These are phyloP conservation scores for Przewalskia tangutica DNA, from an alignment of 257 asterid genomes.

Conservation along the genomic window DNA sequence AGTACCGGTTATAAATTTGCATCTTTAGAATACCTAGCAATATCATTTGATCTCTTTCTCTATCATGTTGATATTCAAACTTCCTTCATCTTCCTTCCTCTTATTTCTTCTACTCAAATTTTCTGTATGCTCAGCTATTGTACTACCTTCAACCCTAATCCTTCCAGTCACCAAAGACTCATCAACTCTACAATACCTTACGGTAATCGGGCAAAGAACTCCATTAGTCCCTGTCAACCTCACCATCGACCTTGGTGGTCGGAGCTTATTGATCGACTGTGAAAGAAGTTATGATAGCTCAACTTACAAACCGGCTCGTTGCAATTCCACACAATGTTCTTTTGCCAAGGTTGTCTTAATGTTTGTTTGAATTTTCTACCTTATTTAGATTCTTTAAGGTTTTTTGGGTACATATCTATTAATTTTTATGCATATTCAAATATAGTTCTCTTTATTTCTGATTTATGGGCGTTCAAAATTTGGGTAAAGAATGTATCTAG, in stretches of 20 bases:
- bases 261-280: constrained; percentile 52
- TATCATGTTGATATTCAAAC: not conserved
- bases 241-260: constrained; percentile 64
- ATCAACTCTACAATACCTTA: constrained; percentile 46
- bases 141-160: constrained; percentile 18
- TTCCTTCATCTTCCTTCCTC: not conserved
- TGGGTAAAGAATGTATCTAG: no score
- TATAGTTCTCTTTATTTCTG: no score
- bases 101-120: not conserved
- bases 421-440: no score
- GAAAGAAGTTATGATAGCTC: constrained; percentile 23
- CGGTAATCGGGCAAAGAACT: constrained; percentile 39
- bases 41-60: not conserved
- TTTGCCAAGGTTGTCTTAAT: constrained; percentile 10
- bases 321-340: constrained; percentile 49
- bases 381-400: no score
- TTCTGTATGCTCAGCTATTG: not conserved
- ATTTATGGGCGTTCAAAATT: no score
- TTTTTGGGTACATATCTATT: no score
- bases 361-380: no score
- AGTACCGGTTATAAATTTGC: not conserved
- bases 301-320: constrained; percentile 25
- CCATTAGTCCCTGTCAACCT: constrained; percentile 42
- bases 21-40: not conserved
- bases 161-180: constrained; percentile 47